Conservation (phyloP, 805 yeast species). For the Vanderwaltozyma yarrowii region DNA sequence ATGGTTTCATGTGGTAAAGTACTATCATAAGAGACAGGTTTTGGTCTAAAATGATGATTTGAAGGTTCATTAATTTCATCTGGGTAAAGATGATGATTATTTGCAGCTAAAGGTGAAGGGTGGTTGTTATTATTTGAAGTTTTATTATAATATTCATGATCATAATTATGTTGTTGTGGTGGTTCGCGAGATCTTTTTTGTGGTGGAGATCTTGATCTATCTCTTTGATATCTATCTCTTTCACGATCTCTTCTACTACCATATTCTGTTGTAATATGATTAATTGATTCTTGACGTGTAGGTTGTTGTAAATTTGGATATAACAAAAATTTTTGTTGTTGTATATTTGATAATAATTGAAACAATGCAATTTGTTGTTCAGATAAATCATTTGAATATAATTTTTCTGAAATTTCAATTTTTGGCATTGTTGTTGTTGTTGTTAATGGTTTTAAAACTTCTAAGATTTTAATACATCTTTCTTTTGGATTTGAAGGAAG, state of each 20-base stretch:
- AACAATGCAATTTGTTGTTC: constrained; percentile 35
- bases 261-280: constrained; percentile 21
- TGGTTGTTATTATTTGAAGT: constrained; percentile 7
- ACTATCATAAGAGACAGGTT: constrained; percentile 59
- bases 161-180: not conserved
- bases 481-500: constrained; percentile 36
- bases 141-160: not conserved
- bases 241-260: constrained; percentile 29
- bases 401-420: constrained; percentile 14
- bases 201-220: constrained; percentile 42
- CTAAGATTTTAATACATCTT: constrained; percentile 23
- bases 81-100: constrained; percentile 28
- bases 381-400: constrained; percentile 19
- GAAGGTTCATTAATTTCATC: constrained; percentile 61
- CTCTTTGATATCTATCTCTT: constrained; percentile 30
- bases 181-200: constrained; percentile 8
- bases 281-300: constrained; percentile 3
- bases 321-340: constrained; percentile 7
- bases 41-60: constrained; percentile 68
- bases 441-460: constrained; percentile 13
- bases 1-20: constrained; percentile 67
- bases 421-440: constrained; percentile 10
- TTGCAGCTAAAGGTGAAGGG: constrained; percentile 10
- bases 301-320: constrained; percentile 6
- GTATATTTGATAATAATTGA: constrained; percentile 29